Conservation (phyloP, 805 yeast species). For the Metschnikowia hibisci region DNA sequence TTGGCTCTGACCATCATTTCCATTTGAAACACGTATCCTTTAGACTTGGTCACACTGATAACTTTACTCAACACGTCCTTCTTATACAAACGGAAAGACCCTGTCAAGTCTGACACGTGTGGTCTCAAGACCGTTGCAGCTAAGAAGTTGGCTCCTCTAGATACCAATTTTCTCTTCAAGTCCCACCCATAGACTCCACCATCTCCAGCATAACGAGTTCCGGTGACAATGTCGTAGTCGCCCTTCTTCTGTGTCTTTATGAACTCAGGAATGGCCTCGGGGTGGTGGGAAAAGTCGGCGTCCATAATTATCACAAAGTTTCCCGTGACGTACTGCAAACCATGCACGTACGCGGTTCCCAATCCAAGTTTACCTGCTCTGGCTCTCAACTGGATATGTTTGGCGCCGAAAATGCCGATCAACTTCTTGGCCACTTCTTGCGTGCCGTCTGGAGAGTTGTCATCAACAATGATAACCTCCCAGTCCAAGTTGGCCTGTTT, state of each 20-base stretch:
- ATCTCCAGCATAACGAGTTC: slow-evolving; percentile 72
- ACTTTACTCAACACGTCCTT: slow-evolving; percentile 63
- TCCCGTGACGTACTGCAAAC: slow-evolving; percentile 66
- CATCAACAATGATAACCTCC: slow-evolving; percentile 78
- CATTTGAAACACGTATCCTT: slow-evolving; percentile 85
- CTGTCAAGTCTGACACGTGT: slow-evolving; percentile 69
- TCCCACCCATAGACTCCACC: slow-evolving; percentile 89
- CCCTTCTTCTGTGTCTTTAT: slow-evolving; percentile 56
- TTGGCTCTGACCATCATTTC: slow-evolving; percentile 85
- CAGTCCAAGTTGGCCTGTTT: slow-evolving; percentile 54
- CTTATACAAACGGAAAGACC: slow-evolving; percentile 72
- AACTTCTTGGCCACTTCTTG: slow-evolving; percentile 66
- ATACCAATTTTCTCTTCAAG: slow-evolving; percentile 69
- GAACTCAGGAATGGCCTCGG: slow-evolving; percentile 73
- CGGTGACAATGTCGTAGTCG: slow-evolving; percentile 51
- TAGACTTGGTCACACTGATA: slow-evolving; percentile 63
- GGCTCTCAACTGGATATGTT: slow-evolving; percentile 61
- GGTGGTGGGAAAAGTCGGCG: slow-evolving; percentile 81
- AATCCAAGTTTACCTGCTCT: slow-evolving; percentile 76
- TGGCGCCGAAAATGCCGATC: slow-evolving; percentile 52
- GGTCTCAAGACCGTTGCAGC: slow-evolving; percentile 72
- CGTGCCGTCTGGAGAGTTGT: slow-evolving; percentile 78
- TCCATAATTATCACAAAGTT: slow-evolving; percentile 78
- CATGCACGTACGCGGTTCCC: slow-evolving; percentile 80
- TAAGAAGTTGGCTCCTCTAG: slow-evolving; percentile 76